Conservation (phyloP, 2,329 filamentous ascomycete genomes). For the Thielaviopsis ethacetica region DNA sequence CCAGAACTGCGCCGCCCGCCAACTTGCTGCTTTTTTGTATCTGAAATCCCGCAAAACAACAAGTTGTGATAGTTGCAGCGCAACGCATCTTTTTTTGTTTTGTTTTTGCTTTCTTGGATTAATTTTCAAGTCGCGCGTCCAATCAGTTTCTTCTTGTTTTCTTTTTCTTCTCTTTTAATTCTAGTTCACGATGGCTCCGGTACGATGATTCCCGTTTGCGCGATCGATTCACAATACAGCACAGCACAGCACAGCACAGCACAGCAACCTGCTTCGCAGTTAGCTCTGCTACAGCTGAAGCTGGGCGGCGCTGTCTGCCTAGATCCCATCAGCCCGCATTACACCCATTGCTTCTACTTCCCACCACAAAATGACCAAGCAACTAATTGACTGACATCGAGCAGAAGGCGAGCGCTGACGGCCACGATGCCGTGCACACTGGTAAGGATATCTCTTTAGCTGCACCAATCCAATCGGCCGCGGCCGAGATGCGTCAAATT, state of each 20-base stretch:
- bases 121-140: background rate
- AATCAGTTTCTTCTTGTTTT: background rate
- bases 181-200: constrained; percentile 8
- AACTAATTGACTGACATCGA: background rate
- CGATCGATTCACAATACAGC: background rate
- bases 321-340: background rate
- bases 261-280: background rate
- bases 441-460: background rate
- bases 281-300: background rate
- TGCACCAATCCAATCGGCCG: background rate
- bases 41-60: background rate
- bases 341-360: background rate
- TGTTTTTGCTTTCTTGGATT: background rate
- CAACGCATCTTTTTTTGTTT: background rate
- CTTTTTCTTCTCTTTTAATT: background rate
- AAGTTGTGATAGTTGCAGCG: background rate
- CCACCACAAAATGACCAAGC: background rate
- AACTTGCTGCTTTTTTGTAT: background rate
- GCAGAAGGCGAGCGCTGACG: constrained; percentile 9
- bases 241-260: background rate
- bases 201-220: constrained; percentile 5
- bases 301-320: background rate
- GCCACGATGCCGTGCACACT: constrained; percentile 9
- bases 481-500: background rate
- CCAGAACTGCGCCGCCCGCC: background rate